phyloP scores from a whole-genome alignment of 306 rosid species.

The Casuarina cunninghamiana region DNA sequence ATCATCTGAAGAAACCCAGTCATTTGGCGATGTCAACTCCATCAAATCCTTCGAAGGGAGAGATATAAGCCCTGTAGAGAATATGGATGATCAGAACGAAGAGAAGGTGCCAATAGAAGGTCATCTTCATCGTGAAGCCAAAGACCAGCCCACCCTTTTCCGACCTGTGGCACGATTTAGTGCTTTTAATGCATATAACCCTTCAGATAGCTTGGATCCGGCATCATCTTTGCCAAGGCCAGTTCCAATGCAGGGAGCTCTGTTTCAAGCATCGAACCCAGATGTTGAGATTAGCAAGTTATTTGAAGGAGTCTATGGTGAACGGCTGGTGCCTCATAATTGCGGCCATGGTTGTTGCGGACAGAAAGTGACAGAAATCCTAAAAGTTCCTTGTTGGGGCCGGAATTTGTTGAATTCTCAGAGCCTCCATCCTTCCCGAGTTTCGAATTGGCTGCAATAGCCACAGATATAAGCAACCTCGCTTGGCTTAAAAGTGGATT shows the following conservation, averaged over 20 bases:
- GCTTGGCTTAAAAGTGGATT: constrained; percentile 98
- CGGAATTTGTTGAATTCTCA: constrained; percentile 79
- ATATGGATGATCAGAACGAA: constrained; percentile 50
- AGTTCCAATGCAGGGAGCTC: constrained; percentile 67
- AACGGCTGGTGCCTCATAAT: constrained; percentile 52
- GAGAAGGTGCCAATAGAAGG: constrained; percentile 43
- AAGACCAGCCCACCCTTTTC: constrained; percentile 63
- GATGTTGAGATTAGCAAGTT: constrained; percentile 58
- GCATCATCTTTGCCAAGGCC: constrained; percentile 43
- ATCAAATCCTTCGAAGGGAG: constrained; percentile 69
- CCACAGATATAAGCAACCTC: constrained; percentile 83
- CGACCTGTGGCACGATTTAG: constrained; percentile 80
- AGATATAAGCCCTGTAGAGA: constrained; percentile 61
- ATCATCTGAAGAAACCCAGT: constrained; percentile 87
- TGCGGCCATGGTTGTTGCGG: constrained; percentile 87
- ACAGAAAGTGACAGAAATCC: constrained; percentile 30
- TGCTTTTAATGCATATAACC: constrained; percentile 69
- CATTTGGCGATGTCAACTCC: constrained; percentile 80
- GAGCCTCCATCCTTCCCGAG: constrained; percentile 76
- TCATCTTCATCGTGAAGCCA: constrained; percentile 45
- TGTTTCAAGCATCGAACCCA: constrained; percentile 52
- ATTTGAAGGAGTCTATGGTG: constrained; percentile 53
- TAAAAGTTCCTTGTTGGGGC: constrained; percentile 65
- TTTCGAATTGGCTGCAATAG: constrained; percentile 90
- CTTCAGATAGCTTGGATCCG: constrained; percentile 51